Evolutionary conservation across 2,329 filamentous ascomycete species (phyloP).

Genomic region (Fusarium pseudocircinatum): DNA sequence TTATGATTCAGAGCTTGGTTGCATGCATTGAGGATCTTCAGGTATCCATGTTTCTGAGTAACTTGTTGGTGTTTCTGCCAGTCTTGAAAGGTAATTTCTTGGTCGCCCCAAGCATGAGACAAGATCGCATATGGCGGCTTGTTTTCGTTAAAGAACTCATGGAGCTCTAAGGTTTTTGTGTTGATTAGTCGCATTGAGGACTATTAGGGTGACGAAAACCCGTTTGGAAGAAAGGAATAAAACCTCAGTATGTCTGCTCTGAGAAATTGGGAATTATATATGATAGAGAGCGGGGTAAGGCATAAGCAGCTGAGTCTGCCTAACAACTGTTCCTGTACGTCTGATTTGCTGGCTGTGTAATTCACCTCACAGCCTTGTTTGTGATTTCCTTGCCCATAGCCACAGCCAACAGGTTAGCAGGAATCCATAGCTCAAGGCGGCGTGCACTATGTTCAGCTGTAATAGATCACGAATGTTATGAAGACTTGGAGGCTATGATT

Average conservation of each 20-base stretch:
- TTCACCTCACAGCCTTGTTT: background rate
- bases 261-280: background rate
- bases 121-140: background rate
- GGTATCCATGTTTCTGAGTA: fast-evolving
- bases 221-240: background rate
- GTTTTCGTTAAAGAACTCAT: background rate
- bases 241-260: background rate
- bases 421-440: background rate
- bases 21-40: fast-evolving
- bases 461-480: fast-evolving
- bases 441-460: background rate
- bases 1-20: fast-evolving
- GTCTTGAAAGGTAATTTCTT: background rate
- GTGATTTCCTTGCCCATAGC: background rate
- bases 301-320: background rate
- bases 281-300: background rate
- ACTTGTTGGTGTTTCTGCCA: background rate
- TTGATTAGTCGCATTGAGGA: background rate
- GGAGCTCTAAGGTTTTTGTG: fast-evolving
- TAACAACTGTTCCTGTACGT: fast-evolving
- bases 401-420: background rate
- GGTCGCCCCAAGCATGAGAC: background rate
- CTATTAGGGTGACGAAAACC: fast-evolving
- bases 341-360: background rate
- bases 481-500: background rate